A percentile compares a stretch with the other conserved stretches of the same genome.
phyloP scores from a whole-genome alignment of 2,329 filamentous ascomycete species.

The Colletotrichum sidae region DNA sequence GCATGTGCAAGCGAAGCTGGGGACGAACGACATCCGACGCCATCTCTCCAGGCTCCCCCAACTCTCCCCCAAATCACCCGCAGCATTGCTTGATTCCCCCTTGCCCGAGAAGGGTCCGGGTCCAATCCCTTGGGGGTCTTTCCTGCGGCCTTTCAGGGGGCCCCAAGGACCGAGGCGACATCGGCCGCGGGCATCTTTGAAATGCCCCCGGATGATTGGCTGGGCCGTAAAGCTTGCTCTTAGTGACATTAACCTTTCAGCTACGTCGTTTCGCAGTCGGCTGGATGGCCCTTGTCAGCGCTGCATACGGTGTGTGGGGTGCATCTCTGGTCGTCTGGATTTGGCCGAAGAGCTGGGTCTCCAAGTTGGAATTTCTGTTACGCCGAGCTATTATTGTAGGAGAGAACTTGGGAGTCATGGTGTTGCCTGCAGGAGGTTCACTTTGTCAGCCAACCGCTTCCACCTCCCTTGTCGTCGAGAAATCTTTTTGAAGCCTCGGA shows the following conservation, averaged over 20 bases:
- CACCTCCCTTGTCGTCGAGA: no score
- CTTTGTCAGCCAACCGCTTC: no score
- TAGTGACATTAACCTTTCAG: conserved; percentile 39
- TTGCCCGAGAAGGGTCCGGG: conserved; percentile 34
- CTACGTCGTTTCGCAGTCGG: conserved; percentile 35
- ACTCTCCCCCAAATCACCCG: conserved; percentile 34
- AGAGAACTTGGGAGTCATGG: not conserved
- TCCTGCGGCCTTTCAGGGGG: conserved; percentile 33
- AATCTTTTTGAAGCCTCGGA: no score
- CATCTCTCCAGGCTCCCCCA: conserved; percentile 19
- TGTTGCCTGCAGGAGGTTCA: not conserved
- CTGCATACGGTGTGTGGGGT: conserved; percentile 37
- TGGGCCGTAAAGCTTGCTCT: conserved; percentile 36
- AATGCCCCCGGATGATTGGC: conserved; percentile 38
- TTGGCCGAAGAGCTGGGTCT: conserved; percentile 33
- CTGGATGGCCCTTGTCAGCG: conserved; percentile 29
- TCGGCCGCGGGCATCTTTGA: conserved; percentile 39
- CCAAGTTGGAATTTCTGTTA: conserved; percentile 35
- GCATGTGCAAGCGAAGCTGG: conserved; percentile 31
- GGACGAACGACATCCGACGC: conserved; percentile 21
- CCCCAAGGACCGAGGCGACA: conserved; percentile 34
- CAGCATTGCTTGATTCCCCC: conserved; percentile 29
- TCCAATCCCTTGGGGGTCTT: conserved; percentile 25
- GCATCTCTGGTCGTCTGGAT: conserved; percentile 30
- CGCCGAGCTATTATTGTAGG: conserved; percentile 31